A percentile compares a stretch with the other conserved stretches of the same genome.
Evolutionary conservation across 768 basidiomycete species (phyloP).

Genomic region (Brasilioporus rufonigricans): DNA sequence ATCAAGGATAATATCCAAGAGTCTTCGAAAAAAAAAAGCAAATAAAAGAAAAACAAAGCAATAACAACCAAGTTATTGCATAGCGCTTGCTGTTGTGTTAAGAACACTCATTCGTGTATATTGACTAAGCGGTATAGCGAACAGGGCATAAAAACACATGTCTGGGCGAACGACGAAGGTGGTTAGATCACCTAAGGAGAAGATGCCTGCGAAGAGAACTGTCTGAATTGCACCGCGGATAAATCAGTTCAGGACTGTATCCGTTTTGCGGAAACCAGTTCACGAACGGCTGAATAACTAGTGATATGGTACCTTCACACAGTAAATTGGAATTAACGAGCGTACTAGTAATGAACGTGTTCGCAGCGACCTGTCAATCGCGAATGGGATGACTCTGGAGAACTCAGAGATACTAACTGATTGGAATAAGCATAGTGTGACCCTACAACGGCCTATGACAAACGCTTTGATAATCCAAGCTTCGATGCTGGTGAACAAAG

Average conservation of each 20-base stretch:
- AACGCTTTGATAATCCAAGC: slow-evolving; percentile 43
- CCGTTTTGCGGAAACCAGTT: slow-evolving; percentile 53
- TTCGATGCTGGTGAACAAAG: slow-evolving; percentile 40
- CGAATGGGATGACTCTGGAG: too few species aligned
- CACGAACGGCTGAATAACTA: slow-evolving; percentile 13
- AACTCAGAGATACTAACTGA: slow-evolving; percentile 36
- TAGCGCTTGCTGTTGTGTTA: neutral
- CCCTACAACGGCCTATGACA: slow-evolving; percentile 7
- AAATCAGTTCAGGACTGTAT: slow-evolving; percentile 33
- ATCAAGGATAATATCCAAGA: slow-evolving; percentile 10
- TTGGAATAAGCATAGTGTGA: neutral
- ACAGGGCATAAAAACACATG: slow-evolving; percentile 37
- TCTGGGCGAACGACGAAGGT: slow-evolving; percentile 28
- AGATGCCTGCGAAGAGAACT: neutral
- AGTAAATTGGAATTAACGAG: neutral
- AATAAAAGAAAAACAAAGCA: too few species aligned
- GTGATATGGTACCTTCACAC: neutral
- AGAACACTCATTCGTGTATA: slow-evolving; percentile 42
- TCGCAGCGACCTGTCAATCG: slow-evolving; percentile 43
- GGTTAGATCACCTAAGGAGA: slow-evolving; percentile 37
- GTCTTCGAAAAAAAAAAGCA: neutral
- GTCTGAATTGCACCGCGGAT: slow-evolving; percentile 6
- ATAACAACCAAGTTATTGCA: neutral
- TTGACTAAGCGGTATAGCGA: slow-evolving; percentile 40
- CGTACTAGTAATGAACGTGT: slow-evolving; percentile 43